phyloP scores from a whole-genome alignment of 2,329 filamentous ascomycete genomes.

The Diaporthe velutina region DNA sequence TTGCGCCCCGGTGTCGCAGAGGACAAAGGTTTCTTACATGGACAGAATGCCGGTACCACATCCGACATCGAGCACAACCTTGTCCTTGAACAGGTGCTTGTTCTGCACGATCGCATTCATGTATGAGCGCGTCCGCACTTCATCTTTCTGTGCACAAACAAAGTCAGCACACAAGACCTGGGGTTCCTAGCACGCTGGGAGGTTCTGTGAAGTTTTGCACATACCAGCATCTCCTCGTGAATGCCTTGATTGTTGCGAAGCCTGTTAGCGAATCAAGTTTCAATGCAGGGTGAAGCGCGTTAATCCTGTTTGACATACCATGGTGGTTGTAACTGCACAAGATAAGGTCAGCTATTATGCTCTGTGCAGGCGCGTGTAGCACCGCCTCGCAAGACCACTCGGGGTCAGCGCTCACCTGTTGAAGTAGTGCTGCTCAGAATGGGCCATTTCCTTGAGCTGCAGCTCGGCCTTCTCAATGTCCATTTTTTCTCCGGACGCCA shows the following conservation, averaged over 20 bases:
- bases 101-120: slow-evolving; percentile 98
- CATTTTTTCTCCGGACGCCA: slow-evolving; percentile 65
- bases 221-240: slow-evolving; percentile 97
- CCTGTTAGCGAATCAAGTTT: slow-evolving; percentile 34
- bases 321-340: slow-evolving; percentile 91
- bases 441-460: slow-evolving; percentile 80
- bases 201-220: slow-evolving; percentile 53
- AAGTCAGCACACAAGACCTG: slow-evolving; percentile 42
- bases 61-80: slow-evolving; percentile 93
- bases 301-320: slow-evolving; percentile 67
- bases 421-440: slow-evolving; percentile 99
- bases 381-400: slow-evolving; percentile 27
- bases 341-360: slow-evolving; percentile 3
- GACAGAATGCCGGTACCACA: slow-evolving; percentile 98
- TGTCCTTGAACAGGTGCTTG: slow-evolving; percentile 87
- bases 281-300: slow-evolving; percentile 13
- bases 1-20: background rate
- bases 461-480: slow-evolving; percentile 72
- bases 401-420: slow-evolving; percentile 77
- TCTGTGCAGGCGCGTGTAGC: background rate
- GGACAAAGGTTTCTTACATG: slow-evolving; percentile 75
- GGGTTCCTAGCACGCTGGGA: slow-evolving; percentile 10
- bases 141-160: slow-evolving; percentile 81
- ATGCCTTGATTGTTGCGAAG: slow-evolving; percentile 71
- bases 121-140: slow-evolving; percentile 96